Percentiles rank a stretch among this genome's conserved stretches.
These are phyloP conservation scores for Aspergillus sp. DNA, from an alignment of 2,329 filamentous ascomycete species.

Conservation along the genomic window DNA sequence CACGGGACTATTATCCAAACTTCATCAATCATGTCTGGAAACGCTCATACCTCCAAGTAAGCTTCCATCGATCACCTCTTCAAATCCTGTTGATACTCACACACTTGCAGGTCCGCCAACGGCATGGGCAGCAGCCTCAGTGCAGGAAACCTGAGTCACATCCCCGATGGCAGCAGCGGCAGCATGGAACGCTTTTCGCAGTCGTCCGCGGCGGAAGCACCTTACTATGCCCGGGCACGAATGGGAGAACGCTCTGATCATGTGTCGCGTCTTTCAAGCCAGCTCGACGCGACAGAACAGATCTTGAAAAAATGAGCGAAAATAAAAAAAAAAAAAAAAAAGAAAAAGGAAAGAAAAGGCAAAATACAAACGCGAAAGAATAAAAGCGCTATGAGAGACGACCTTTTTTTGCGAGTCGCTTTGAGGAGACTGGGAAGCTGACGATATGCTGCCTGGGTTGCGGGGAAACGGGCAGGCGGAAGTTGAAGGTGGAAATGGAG, in stretches of 20 bases:
- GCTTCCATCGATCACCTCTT: background rate
- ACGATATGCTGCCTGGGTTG: background rate
- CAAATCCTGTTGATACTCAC: background rate
- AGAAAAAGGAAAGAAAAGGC: slow-evolving; percentile 6
- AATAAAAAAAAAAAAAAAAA: slow-evolving; percentile 5
- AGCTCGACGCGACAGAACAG: slow-evolving; percentile 33
- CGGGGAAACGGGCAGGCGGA: background rate
- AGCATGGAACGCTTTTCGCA: slow-evolving; percentile 32
- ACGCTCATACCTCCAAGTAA: slow-evolving; percentile 21
- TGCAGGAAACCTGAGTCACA: slow-evolving; percentile 30
- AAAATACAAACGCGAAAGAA: background rate
- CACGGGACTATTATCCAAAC: background rate
- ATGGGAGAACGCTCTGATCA: slow-evolving; percentile 35
- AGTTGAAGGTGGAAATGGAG: background rate
- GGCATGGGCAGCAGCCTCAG: slow-evolving; percentile 29
- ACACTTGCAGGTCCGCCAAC: slow-evolving; percentile 22
- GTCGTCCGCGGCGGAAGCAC: slow-evolving; percentile 30
- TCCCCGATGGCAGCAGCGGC: slow-evolving; percentile 27
- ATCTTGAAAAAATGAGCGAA: slow-evolving; percentile 27
- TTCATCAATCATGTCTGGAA: slow-evolving; percentile 17
- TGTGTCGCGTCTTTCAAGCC: slow-evolving; percentile 31
- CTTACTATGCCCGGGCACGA: slow-evolving; percentile 37
- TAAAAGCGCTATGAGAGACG: slow-evolving; percentile 4
- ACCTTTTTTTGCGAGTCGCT: too few species aligned
- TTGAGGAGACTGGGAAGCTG: background rate